Percentiles rank a stretch among this genome's conserved stretches.
Evolutionary conservation across 805 yeast genomes (phyloP).

Genomic region (Wickerhamomyces bisporus): DNA sequence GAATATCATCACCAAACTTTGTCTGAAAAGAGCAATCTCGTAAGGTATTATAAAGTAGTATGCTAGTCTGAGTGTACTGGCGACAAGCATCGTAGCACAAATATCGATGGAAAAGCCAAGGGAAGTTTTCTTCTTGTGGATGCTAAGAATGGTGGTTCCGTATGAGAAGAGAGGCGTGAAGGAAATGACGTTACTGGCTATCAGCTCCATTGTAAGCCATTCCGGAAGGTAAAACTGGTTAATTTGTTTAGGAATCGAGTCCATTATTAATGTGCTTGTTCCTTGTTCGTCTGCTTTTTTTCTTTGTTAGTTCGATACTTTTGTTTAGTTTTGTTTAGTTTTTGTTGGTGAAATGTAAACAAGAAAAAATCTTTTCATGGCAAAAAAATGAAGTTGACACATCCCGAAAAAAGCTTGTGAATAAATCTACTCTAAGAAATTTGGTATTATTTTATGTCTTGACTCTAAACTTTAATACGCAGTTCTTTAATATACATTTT

Average conservation of each 20-base stretch:
- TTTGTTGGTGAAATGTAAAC: too few relatives aligned
- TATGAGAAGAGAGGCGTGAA: conserved; percentile 84
- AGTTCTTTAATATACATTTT: too few relatives aligned
- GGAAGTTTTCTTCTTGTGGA: conserved; percentile 57
- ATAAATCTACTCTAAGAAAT: too few relatives aligned
- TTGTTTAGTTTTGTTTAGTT: too few relatives aligned
- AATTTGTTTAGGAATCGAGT: conserved; percentile 16
- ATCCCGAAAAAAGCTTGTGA: too few relatives aligned
- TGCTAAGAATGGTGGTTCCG: conserved; percentile 74
- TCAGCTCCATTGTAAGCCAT: conserved; percentile 48
- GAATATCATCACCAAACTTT: conserved; percentile 78
- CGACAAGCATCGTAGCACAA: conserved; percentile 84
- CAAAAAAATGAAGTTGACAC: too few relatives aligned
- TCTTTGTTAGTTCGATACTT: too few relatives aligned
- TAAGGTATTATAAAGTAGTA: conserved; percentile 79
- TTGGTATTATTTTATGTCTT: too few relatives aligned
- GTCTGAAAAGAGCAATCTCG: conserved; percentile 73
- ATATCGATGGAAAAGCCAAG: conserved; percentile 88
- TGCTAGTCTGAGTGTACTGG: conserved; percentile 66
- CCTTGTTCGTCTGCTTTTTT: too few relatives aligned
- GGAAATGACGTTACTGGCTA: conserved; percentile 62
- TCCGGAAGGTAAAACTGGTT: conserved; percentile 43
- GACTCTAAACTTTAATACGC: too few relatives aligned
- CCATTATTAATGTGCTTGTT: conserved; percentile 9
- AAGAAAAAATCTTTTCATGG: too few relatives aligned